phyloP scores from a whole-genome alignment of 2,329 filamentous ascomycete species.

The Calonectria ilicicola region DNA sequence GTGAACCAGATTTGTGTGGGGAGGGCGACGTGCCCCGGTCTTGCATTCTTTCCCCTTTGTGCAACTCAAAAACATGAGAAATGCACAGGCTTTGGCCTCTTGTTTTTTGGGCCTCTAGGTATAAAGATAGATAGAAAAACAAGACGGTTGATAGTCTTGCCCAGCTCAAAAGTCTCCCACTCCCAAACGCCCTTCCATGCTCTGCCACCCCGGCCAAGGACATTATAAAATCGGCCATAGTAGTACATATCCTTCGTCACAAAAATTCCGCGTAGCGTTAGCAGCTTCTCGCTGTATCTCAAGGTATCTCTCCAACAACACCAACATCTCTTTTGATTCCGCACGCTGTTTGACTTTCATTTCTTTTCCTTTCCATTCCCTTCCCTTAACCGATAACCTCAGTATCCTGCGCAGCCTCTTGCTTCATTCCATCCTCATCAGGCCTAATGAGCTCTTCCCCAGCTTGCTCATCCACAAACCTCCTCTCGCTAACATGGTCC shows the following conservation, averaged over 20 bases:
- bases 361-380: slow-evolving; percentile 26
- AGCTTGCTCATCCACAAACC: slow-evolving; percentile 80
- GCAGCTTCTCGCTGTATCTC: slow-evolving; percentile 23
- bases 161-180: slow-evolving; percentile 22
- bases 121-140: slow-evolving; percentile 29
- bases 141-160: slow-evolving; percentile 20
- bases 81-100: slow-evolving; percentile 33
- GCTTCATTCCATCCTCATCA: slow-evolving; percentile 53
- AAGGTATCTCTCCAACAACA: slow-evolving; percentile 20
- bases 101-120: slow-evolving; percentile 39
- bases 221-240: slow-evolving; percentile 42
- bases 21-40: slow-evolving; percentile 32
- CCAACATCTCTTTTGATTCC: background rate
- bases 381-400: slow-evolving; percentile 51
- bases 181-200: slow-evolving; percentile 44
- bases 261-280: slow-evolving; percentile 32
- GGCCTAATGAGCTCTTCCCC: slow-evolving; percentile 81
- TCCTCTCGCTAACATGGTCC: slow-evolving; percentile 86
- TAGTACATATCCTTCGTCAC: slow-evolving; percentile 45
- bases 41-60: slow-evolving; percentile 39
- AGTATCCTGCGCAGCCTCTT: slow-evolving; percentile 54
- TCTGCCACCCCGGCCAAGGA: slow-evolving; percentile 42
- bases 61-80: slow-evolving; percentile 26
- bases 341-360: slow-evolving; percentile 32
- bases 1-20: slow-evolving; percentile 13